Base-by-base conservation (phyloP, 2,329 filamentous ascomycete species). In the Cladophialophora chaetospira region DNA sequence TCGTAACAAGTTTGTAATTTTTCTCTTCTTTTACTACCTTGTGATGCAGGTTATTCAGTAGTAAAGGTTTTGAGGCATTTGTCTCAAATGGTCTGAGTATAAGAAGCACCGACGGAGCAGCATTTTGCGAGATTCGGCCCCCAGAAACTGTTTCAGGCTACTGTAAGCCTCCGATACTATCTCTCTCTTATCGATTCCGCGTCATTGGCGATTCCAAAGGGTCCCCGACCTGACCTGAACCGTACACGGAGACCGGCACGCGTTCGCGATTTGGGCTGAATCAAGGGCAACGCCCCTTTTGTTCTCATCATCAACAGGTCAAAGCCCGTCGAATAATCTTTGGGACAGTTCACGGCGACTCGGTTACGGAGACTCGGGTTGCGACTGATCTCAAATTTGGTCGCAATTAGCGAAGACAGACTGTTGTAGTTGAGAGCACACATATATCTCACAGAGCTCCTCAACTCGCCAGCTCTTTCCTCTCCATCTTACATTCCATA, bases 41-140 rank as follows among this genome's bases (percentile, higher is more conserved):
- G 57, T 59, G 57, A 59, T 59, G 57, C 28, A 58, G 44, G 40
- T 13, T 17, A 35, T 17, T 21, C 15, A 15, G 36, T 19, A 21
- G 35, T 29, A 53, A 60, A 60, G 53, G 33, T 60, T 29, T 57
- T 56, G 55, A 44, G 50, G 43, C 25, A 45, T 50, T 26, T 44
- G 49, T 45, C 44, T 60, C 40, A 49, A 35, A 31, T 45, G 33
- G 33, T 40, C n/a, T 19, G 13, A 36, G 36, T 51, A 53, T 53
- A 46, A 53, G 33, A 40, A 28, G 42, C 4, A 13, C 17, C 23
- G n/a, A 25, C 42, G 10, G 23, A 51, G 13, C 8, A 25, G 23
- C 15, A 19, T 38, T 21, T 48, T 28, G 31, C 35, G 28, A 31
- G 33, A 33, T 53, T 48, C 13, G 29, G 25, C 55, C 48, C 53